phyloP scores from a whole-genome alignment of 1,284 basidiomycete genomes.

The Exobasidium rhododendri region DNA sequence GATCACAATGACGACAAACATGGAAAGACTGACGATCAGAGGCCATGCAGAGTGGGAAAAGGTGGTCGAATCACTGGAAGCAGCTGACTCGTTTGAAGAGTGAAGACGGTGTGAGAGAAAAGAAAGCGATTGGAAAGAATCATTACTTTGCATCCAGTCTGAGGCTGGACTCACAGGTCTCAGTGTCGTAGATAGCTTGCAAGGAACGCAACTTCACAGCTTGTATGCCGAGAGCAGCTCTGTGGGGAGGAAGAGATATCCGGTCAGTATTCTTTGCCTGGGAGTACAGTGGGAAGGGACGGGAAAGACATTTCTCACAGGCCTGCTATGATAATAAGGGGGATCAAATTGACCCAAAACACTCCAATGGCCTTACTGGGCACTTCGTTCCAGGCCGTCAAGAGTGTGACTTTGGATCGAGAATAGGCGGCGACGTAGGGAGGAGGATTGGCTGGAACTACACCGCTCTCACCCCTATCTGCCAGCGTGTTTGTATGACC shows the following conservation, averaged over 20 bases:
- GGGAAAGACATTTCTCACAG: background rate
- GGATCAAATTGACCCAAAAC: background rate
- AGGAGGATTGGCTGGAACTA: too few relatives aligned
- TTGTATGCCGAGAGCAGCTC: slow-evolving; percentile 4
- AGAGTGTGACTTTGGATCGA: background rate
- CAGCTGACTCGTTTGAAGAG: background rate
- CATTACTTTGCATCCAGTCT: background rate
- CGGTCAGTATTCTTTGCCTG: background rate
- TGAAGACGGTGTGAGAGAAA: background rate
- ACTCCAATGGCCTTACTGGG: background rate
- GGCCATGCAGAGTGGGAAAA: background rate
- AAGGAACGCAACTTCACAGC: background rate
- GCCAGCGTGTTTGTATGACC: too few relatives aligned
- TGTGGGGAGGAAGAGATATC: background rate
- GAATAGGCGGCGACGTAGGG: too few relatives aligned
- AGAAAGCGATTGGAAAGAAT: background rate
- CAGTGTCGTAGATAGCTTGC: background rate
- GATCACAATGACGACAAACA: slow-evolving; percentile 1
- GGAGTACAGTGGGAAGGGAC: too few relatives aligned
- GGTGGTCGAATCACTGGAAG: background rate
- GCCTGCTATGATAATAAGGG: background rate
- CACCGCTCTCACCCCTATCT: too few relatives aligned
- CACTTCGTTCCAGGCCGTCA: background rate
- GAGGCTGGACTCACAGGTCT: background rate
- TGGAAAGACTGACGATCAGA: background rate